Conservation (phyloP, 2,329 filamentous ascomycete species). For the Graphilbum sp. region DNA sequence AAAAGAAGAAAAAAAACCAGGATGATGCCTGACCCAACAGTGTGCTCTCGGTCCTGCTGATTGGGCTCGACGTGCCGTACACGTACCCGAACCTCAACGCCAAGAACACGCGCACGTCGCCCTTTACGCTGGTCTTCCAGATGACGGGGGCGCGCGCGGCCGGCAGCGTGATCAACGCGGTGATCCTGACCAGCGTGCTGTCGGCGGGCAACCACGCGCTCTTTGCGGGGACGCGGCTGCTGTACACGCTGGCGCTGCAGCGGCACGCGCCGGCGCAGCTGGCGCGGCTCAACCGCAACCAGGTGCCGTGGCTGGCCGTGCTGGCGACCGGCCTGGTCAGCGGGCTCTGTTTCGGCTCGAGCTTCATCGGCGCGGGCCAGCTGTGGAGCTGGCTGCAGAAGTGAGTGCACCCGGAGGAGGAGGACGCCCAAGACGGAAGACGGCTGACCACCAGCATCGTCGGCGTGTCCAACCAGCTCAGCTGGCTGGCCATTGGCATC, state of each 20-base stretch:
- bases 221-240: slow-evolving; percentile 36
- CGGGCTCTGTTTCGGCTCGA: slow-evolving; percentile 46
- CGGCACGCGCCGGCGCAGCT: slow-evolving; percentile 40
- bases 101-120: slow-evolving; percentile 28
- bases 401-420: too few species aligned
- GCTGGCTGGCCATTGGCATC: slow-evolving; percentile 48
- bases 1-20: too few species aligned
- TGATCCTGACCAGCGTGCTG: slow-evolving; percentile 40
- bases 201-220: slow-evolving; percentile 42
- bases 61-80: slow-evolving; percentile 45
- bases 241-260: slow-evolving; percentile 39
- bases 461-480: slow-evolving; percentile 50
- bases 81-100: slow-evolving; percentile 26
- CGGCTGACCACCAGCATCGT: too few species aligned
- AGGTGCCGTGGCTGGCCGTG: slow-evolving; percentile 36
- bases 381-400: slow-evolving; percentile 53
- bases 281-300: slow-evolving; percentile 28
- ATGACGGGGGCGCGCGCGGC: slow-evolving; percentile 36
- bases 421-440: not conserved
- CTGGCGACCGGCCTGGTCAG: slow-evolving; percentile 35
- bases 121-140: slow-evolving; percentile 50
- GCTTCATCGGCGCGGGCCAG: slow-evolving; percentile 48
- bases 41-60: slow-evolving; percentile 31
- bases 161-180: slow-evolving; percentile 42
- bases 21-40: too few species aligned